These are phyloP conservation scores for Ophiognomonia clavigignenti-juglandacearum DNA, from an alignment of 2,329 filamentous ascomycete species.

Conservation along the genomic window DNA sequence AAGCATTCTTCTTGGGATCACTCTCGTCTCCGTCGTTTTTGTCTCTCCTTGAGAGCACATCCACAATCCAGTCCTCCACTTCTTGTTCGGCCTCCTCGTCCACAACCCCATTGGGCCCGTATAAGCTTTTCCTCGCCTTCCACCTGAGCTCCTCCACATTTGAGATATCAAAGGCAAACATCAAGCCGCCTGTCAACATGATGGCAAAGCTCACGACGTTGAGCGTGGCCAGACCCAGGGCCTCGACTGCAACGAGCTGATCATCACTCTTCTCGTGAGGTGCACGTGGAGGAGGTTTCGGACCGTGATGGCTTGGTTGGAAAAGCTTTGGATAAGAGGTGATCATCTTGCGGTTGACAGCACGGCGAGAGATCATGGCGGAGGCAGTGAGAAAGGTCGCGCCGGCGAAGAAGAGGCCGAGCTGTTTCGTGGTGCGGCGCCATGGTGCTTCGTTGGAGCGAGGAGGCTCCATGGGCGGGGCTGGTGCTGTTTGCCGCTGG, in stretches of 20 bases:
- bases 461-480: background rate
- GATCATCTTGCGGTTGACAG: slow-evolving; percentile 59
- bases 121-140: slow-evolving; percentile 40
- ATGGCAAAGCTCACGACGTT: slow-evolving; percentile 76
- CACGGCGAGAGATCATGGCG: slow-evolving; percentile 64
- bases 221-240: slow-evolving; percentile 79
- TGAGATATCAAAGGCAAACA: slow-evolving; percentile 76
- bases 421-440: slow-evolving; percentile 52
- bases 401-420: slow-evolving; percentile 69
- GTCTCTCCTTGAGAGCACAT: slow-evolving; percentile 55
- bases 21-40: slow-evolving; percentile 29
- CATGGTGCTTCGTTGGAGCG: slow-evolving; percentile 18
- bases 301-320: slow-evolving; percentile 48
- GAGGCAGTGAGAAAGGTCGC: slow-evolving; percentile 71
- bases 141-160: slow-evolving; percentile 59
- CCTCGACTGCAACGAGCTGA: slow-evolving; percentile 71
- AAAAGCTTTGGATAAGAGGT: slow-evolving; percentile 67
- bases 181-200: slow-evolving; percentile 66
- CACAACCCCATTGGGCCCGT: slow-evolving; percentile 25
- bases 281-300: slow-evolving; percentile 19
- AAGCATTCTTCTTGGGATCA: slow-evolving; percentile 22
- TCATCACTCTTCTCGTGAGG: slow-evolving; percentile 48
- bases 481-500: background rate
- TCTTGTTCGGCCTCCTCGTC: slow-evolving; percentile 54
- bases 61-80: slow-evolving; percentile 57